Evolutionary conservation across 345 rosid genomes (phyloP), one percentile per base, ranked within the genome.

Genomic region (sweet orange (Citrus sinensis)): DNA sequence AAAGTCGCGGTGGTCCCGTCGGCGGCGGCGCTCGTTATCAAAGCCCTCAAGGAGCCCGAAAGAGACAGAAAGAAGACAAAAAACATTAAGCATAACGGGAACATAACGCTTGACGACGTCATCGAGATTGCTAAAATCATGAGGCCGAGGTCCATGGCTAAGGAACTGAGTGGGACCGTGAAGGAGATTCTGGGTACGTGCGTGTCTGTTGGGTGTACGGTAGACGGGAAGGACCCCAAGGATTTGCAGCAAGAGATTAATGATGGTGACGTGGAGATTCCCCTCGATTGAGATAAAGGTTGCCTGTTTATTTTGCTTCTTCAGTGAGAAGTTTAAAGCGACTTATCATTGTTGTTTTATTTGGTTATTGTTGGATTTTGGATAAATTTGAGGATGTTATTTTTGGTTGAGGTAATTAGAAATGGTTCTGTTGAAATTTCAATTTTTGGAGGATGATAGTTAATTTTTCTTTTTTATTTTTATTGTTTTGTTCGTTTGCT

Each of bases 1-100:
- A 90, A 90, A 70, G 92, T 90, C 37, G 62, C 86, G 0, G 93
- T 90, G 2, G 93, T 89, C 49, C 93, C 93, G 9, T 89, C 93
- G 1, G 93, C 91, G 7, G 91, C 93, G 6, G 91, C 93, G 1
- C 85, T 89, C 4, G 91, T 89, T 6, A 89, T 89, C 82, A 89
- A 89, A 80, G 88, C 91, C 0, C 73, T 89, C 3, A 88, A 88
- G 85, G 93, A 89, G 79, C 93, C 92, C 4, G 90, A 87, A 79
- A 71, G 92, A 66, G 92, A 89, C 71, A 54, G 92, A 63, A 89
- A 89, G 83, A 89, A 89, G 76, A 81, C 82, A 56, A 89, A 89
- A 77, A 86, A 86, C 74, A 86, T 86, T 74, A 83, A 82, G 80
- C 92, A 89, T 7, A 89, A 74, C 10, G 92, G 92, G 0, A 86